These are phyloP conservation scores for Leccinellum rugosiceps DNA, from an alignment of 768 basidiomycete species.

Conservation along the genomic window DNA sequence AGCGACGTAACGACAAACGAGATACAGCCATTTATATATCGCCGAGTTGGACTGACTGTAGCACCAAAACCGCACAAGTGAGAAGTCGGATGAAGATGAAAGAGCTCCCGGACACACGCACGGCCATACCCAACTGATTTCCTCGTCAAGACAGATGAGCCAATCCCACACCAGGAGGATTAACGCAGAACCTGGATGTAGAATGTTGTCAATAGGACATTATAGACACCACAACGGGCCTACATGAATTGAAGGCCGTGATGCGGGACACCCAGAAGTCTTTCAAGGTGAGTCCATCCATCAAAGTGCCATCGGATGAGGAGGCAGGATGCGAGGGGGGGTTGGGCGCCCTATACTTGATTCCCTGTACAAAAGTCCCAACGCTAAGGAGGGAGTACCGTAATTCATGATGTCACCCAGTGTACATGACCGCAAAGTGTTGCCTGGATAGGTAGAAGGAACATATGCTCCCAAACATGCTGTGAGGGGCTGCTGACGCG, in stretches of 20 bases:
- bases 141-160: conserved; percentile 7
- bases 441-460: conserved; percentile 1
- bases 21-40: conserved; percentile 7
- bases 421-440: not conserved
- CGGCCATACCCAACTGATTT: conserved; percentile 8
- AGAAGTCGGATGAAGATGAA: not conserved
- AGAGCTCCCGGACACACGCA: not conserved
- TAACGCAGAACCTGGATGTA: conserved; percentile 2
- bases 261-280: conserved; percentile 13
- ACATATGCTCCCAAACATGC: not conserved
- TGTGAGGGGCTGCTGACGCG: not conserved
- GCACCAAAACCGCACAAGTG: not conserved
- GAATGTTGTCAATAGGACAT: not conserved
- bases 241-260: conserved; percentile 10
- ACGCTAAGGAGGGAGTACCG: not conserved
- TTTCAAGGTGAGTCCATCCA: conserved; percentile 1
- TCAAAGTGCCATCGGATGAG: conserved; percentile 1
- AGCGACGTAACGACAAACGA: conserved; percentile 7
- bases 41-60: not conserved
- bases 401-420: not conserved
- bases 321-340: not conserved
- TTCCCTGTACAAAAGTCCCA: not conserved
- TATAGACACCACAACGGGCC: not conserved
- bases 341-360: not conserved
- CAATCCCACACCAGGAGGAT: conserved; percentile 8